Percentiles rank a stretch among this genome's conserved stretches.
phyloP scores from a whole-genome alignment of 768 basidiomycete genomes.

The Pleurotus eryngii region DNA sequence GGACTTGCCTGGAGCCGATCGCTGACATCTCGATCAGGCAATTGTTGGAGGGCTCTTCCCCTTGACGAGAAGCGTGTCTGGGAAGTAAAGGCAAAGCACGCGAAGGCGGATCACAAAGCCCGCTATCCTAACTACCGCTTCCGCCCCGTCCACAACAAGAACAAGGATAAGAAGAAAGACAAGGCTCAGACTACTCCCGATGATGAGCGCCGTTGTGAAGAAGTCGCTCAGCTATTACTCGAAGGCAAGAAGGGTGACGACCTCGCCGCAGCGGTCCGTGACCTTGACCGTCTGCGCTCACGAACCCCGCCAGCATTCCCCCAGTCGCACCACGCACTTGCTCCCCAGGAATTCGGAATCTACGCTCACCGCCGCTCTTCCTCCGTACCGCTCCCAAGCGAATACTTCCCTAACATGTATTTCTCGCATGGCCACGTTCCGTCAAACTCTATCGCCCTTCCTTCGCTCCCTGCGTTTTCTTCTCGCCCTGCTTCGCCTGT shows the following conservation, averaged over 20 bases:
- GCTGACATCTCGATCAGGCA: slow-evolving; percentile 43
- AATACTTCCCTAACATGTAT: slow-evolving; percentile 19
- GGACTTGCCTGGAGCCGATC: slow-evolving; percentile 25
- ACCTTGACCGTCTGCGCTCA: slow-evolving; percentile 38
- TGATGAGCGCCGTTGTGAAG: slow-evolving; percentile 65
- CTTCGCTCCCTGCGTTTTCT: slow-evolving; percentile 29
- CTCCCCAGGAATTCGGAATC: slow-evolving; percentile 13
- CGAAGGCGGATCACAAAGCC: slow-evolving; percentile 68
- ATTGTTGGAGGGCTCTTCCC: slow-evolving; percentile 73
- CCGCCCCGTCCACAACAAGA: slow-evolving; percentile 52
- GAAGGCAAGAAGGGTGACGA: slow-evolving; percentile 71
- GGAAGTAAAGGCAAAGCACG: slow-evolving; percentile 70
- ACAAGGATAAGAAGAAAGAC: slow-evolving; percentile 38
- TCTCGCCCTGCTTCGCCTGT: slow-evolving; percentile 46
- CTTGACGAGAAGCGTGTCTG: slow-evolving; percentile 69
- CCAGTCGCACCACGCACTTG: slow-evolving; percentile 13
- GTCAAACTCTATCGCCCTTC: slow-evolving; percentile 39
- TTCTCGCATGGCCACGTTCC: slow-evolving; percentile 16
- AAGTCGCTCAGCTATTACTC: slow-evolving; percentile 60
- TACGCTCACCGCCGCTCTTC: slow-evolving; percentile 54
- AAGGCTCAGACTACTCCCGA: slow-evolving; percentile 38
- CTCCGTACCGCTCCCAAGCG: slow-evolving; percentile 57
- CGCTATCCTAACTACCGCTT: slow-evolving; percentile 67
- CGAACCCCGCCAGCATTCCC: slow-evolving; percentile 11
- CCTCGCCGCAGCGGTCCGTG: slow-evolving; percentile 57